Conservation (phyloP, 2,329 filamentous ascomycete species). For the Sporothrix brasiliensis region DNA sequence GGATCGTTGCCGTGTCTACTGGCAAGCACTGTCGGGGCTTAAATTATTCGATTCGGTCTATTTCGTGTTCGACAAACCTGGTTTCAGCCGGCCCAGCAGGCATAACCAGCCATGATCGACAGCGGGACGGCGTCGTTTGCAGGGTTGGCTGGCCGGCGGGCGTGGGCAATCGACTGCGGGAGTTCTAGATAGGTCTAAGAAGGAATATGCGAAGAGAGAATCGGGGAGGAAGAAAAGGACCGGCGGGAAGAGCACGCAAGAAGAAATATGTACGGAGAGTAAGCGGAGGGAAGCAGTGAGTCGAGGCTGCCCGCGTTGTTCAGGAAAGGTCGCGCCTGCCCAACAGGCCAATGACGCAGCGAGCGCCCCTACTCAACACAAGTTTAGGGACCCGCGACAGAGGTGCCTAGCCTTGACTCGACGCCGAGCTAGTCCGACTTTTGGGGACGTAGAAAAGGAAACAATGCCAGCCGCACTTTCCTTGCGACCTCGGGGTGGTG, state of each 20-base stretch:
- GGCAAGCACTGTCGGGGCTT: slow-evolving; percentile 3
- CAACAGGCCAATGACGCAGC: slow-evolving; percentile 25
- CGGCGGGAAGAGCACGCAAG: neutral
- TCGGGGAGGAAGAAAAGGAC: neutral
- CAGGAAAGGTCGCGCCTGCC: slow-evolving; percentile 20
- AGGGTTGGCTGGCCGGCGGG: neutral
- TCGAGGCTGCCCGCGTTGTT: slow-evolving; percentile 11
- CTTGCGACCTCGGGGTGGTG: neutral
- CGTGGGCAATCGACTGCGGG: neutral
- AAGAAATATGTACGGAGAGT: neutral
- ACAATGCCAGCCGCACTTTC: neutral
- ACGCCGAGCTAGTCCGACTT: neutral
- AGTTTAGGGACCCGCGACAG: slow-evolving; percentile 18
- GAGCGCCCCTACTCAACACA: slow-evolving; percentile 7
- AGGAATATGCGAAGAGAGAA: neutral
- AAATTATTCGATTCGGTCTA: slow-evolving; percentile 19
- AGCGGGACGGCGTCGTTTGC: slow-evolving; percentile 25
- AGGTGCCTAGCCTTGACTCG: slow-evolving; percentile 6
- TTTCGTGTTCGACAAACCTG: slow-evolving; percentile 28
- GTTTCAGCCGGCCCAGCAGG: slow-evolving; percentile 31
- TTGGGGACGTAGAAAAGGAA: neutral
- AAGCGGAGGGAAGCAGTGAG: neutral
- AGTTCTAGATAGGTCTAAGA: neutral
- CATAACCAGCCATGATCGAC: slow-evolving; percentile 27
- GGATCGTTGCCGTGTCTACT: slow-evolving; percentile 24